Evolutionary conservation across 2,329 filamentous ascomycete species (phyloP), one percentile per base, ranked within the genome.

Genomic region (Trichophyton mentagrophytes): DNA sequence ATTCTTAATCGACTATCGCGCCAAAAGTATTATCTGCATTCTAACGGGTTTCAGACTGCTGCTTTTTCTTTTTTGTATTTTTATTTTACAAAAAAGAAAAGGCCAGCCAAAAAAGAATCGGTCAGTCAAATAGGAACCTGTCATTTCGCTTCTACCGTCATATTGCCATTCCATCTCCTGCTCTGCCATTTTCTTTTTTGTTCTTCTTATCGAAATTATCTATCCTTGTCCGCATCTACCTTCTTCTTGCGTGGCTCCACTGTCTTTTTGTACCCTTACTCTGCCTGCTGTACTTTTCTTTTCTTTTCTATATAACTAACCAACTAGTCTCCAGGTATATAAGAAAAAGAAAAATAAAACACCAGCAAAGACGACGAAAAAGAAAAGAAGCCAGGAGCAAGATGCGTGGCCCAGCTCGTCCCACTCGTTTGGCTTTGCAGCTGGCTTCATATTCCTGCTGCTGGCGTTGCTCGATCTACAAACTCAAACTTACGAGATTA

Each of bases 371-470:
- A n/a, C 17, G 15, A n/a, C 6, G 6, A 44, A 44, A 44, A 44
- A 44, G 15, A 44, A 44, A 44, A 17, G 40, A 44, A n/a, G 7
- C 17, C 15, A 38, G 15, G 30, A 30, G 33, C 9, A 25, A 47
- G 44, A 47, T 47, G 44, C 44, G 44, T 25, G 44, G 38, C n/a
- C n/a, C n/a, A 38, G 33, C 30, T n/a, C 55, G 55, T 57, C 55
- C 55, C 55, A 30, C 55, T 57, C 55, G 55, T 57, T 57, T 57
- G 55, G 33, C 55, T 57, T 57, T 42, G 13, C n/a, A n/a, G 30
- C 11, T 15, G 13, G n/a, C 51, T 36, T 25, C 17, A 13, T 38
- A 11, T 11, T 20, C 49, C 11, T 13, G 5, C 49, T 44, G 15
- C n/a, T 44, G 40, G n/a, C 49, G 33, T 38, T 38, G 33, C 22